phyloP scores from a whole-genome alignment of 495 filamentous ascomycete genomes.

The Daldinia childiae region DNA sequence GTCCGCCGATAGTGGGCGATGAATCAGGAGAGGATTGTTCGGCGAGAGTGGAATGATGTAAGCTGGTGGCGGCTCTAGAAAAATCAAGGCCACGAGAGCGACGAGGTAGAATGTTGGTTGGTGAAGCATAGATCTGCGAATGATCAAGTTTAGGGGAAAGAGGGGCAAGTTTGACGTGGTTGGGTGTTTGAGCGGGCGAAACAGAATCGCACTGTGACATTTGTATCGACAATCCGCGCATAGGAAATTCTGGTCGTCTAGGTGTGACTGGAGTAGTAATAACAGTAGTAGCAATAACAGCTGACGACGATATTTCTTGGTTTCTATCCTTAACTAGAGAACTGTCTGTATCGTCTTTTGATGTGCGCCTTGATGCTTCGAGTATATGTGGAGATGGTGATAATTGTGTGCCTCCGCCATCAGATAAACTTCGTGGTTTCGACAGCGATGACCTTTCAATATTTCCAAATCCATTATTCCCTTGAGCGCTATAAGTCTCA shows the following conservation, averaged over 20 bases:
- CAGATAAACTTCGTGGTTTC: conserved; percentile 60
- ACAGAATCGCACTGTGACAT: conserved; percentile 67
- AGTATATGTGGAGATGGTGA: conserved; percentile 74
- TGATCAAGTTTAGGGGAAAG: conserved; percentile 87
- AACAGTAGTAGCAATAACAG: neutral
- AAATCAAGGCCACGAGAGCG: conserved; percentile 90
- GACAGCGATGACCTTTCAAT: conserved; percentile 43
- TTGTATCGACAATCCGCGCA: conserved; percentile 75
- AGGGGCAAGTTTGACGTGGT: conserved; percentile 70
- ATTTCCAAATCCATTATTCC: conserved; percentile 24
- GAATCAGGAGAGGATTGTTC: conserved; percentile 92
- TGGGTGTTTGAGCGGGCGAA: conserved; percentile 57
- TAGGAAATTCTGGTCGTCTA: conserved; percentile 65
- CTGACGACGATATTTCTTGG: conserved; percentile 25
- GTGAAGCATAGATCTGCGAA: conserved; percentile 81
- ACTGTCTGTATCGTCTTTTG: conserved; percentile 79
- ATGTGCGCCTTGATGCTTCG: conserved; percentile 61
- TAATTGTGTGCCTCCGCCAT: conserved; percentile 62
- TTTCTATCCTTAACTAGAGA: conserved; percentile 58
- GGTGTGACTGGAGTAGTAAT: conserved; percentile 69
- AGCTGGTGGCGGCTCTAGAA: conserved; percentile 90
- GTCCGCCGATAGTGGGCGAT: conserved; percentile 82
- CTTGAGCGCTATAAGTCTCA: conserved; percentile 2
- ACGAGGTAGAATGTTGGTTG: conserved; percentile 80
- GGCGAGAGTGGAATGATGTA: conserved; percentile 94